A percentile compares a stretch with the other conserved stretches of the same genome.
phyloP scores from a whole-genome alignment of 768 basidiomycete genomes.

The Collybiopsis luxurians region DNA sequence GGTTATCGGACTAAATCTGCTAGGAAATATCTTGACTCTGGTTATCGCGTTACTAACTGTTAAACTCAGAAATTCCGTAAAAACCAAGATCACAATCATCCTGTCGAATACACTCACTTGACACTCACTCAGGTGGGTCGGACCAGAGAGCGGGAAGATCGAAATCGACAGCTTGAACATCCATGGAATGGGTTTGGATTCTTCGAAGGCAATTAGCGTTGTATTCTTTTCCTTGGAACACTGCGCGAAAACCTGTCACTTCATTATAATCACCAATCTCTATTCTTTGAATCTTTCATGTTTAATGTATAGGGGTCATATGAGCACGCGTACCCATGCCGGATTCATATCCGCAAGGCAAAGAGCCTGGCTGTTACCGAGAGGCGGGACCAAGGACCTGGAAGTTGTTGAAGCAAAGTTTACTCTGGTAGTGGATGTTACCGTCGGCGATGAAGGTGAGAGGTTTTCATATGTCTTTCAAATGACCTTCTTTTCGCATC shows the following conservation, averaged over 20 bases:
- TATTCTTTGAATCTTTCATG: background rate
- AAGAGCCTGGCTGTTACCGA: conserved; percentile 57
- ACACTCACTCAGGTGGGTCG: conserved; percentile 50
- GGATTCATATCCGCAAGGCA: conserved; percentile 61
- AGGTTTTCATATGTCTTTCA: too few species aligned
- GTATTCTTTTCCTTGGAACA: conserved; percentile 45
- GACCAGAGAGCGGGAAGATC: conserved; percentile 53
- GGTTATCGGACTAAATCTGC: conserved; percentile 32
- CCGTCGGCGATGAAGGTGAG: conserved; percentile 61
- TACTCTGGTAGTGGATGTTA: conserved; percentile 55
- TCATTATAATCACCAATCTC: too few species aligned
- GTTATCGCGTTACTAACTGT: conserved; percentile 49
- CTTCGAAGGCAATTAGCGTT: conserved; percentile 55
- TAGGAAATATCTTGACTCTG: conserved; percentile 43
- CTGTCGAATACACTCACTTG: conserved; percentile 41
- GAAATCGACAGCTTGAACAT: conserved; percentile 53
- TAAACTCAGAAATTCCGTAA: conserved; percentile 35
- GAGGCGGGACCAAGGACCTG: conserved; percentile 41
- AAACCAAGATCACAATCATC: conserved; percentile 52
- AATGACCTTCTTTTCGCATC: background rate
- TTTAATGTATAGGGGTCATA: conserved; percentile 46
- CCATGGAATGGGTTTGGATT: conserved; percentile 47
- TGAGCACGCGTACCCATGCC: conserved; percentile 49
- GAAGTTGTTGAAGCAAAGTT: conserved; percentile 64
- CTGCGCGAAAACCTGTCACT: conserved; percentile 40